Evolutionary conservation across 768 basidiomycete genomes (phyloP), one percentile per base, ranked within the genome.

Genomic region (Termitomyces sp.): DNA sequence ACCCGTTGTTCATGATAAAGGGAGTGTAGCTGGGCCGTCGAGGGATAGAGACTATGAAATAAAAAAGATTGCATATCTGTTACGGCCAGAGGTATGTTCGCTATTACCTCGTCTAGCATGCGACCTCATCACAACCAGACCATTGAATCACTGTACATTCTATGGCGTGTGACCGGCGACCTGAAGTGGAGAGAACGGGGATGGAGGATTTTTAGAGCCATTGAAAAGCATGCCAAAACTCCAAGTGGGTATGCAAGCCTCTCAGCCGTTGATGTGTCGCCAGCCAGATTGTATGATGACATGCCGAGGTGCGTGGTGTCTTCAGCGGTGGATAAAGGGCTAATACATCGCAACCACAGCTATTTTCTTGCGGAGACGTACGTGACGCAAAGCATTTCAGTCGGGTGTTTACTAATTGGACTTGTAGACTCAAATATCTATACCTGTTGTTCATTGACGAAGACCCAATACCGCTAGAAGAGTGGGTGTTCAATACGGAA

Each of bases 131-230:
- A 53, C 16, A 47, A n/a, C 50, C 63, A 92, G 88, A 83, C 90
- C 7, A 63, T 92, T 4, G 90, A 92, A 67, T 86, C 85, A 10
- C 68, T 92, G 55, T 90, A 85, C 66, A 64, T 90, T 18, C 68
- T 92, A 57, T 92, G 86, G 84, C 80, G 81, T 46, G 77, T 80
- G 8, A 92, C 90, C 2, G 82, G 86, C 0, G 80, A 92, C 63
- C 65, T 66, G 32, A 79, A 76, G 56, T 92, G 90, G 90, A 78
- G 90, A 61, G 77, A 83, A 46, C 79, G 83, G 52, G 89, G 85
- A 2, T 90, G 88, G 87, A 68, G 66, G 32, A 82, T 91, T 38
- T 92, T 88, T 64, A 73, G 86, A 61, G 81, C 86, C 6, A 78
- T 92, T 24, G 80, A 87, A 68, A 75, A 72, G 32, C 74, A 84